These are phyloP conservation scores for Ulvella scutata DNA, from an alignment of 139 green algal species.

Conservation along the genomic window DNA sequence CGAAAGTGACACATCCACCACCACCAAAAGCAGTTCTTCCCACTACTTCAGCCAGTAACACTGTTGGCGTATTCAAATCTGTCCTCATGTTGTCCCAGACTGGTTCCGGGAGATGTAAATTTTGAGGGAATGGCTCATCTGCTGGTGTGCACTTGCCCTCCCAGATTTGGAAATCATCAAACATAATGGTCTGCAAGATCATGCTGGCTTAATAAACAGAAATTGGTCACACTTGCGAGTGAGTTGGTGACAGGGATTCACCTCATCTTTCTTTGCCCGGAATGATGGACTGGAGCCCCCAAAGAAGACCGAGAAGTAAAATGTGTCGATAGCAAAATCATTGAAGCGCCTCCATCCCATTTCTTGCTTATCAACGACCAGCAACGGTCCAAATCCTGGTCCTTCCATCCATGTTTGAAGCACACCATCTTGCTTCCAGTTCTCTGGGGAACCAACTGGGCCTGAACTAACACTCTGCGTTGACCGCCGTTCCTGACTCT, in stretches of 20 bases:
- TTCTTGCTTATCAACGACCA: background rate
- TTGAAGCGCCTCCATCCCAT: slow-evolving; percentile 2
- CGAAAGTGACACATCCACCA: background rate
- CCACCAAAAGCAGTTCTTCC: background rate
- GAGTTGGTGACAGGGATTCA: background rate
- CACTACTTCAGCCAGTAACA: background rate
- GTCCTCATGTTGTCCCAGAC: background rate
- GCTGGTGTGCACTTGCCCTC: background rate
- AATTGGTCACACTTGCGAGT: background rate
- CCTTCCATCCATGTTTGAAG: background rate
- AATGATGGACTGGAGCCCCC: background rate
- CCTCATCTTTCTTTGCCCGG: background rate
- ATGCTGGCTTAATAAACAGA: background rate
- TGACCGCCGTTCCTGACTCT: too few relatives aligned
- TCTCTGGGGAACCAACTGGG: too few relatives aligned
- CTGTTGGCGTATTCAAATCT: background rate
- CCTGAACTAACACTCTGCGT: too few relatives aligned
- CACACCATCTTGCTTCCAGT: background rate
- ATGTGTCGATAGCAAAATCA: background rate
- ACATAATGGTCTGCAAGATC: background rate
- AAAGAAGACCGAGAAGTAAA: slow-evolving; percentile 2
- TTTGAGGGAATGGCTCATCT: background rate
- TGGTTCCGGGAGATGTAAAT: background rate
- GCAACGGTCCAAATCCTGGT: background rate
- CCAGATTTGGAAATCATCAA: slow-evolving; percentile 1